Base-by-base conservation (phyloP, 805 yeast genomes). In the Candida nanaspora region DNA sequence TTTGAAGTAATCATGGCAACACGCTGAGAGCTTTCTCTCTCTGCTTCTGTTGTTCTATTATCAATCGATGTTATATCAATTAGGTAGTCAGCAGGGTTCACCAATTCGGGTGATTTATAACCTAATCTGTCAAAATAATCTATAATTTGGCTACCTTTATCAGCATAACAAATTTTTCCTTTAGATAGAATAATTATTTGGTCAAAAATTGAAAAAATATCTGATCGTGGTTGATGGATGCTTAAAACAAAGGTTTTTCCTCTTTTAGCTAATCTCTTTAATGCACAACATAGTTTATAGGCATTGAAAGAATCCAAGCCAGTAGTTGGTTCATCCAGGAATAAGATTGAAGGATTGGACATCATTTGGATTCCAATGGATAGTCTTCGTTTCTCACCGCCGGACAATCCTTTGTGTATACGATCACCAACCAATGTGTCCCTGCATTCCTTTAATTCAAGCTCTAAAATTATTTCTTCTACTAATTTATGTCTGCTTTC, bases 241-340 rank as follows among this genome's bases (percentile, higher is more conserved):
- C 88, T 80, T 58, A 85, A 64, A 3, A 86, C 69, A 20, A 87
- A 70, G 0, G 93, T 82, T 42, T 86, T 75, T 0, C 91, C 89
- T 13, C 62, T 58, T 34, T 55, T 55, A 0, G 85, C 78, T 28
- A 82, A 63, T 42, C 73, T 68, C 47, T 77, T 74, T 41, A 87
- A 68, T 0, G 86, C 76, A 35, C 70, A 64, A 14, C 86, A 72
- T 28, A 86, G 65, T 41, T 78, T 62, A 47, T 69, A 74, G 0
- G 95, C 89, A 11, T 88, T 79, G 45, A 77, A 78, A 5, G 94
- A 80, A 58, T 86, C 95, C 27, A 86, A 62, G 0, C 95, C 95
- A 0, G 95, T 86, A 1, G 95, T 86, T 6, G 95, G 95, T 51
- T 86, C 95, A 57, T 86, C 96, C 33, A 86, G 60, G 51, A 86